These are phyloP conservation scores for Dictyostelium brefeldianum DNA, from an alignment of 78 protist species.

Conservation along the genomic window DNA sequence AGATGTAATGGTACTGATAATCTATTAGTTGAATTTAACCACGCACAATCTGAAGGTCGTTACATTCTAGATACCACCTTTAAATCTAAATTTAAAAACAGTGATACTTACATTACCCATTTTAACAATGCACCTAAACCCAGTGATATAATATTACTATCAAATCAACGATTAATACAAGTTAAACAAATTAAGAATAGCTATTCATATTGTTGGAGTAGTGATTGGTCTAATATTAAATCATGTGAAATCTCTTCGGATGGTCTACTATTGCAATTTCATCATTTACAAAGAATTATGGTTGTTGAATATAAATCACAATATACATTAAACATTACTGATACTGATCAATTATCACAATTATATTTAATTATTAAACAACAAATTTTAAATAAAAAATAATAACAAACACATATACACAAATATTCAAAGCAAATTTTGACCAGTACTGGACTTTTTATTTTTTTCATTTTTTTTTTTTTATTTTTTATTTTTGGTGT, in stretches of 20 bases:
- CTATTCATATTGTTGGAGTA: slow-evolving; percentile 51
- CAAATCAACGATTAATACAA: slow-evolving; percentile 33
- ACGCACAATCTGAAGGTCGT: slow-evolving; percentile 43
- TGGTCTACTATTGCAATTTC: slow-evolving; percentile 33
- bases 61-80: slow-evolving; percentile 39
- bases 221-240: slow-evolving; percentile 35
- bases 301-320: slow-evolving; percentile 24
- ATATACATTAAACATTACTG: background rate
- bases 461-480: too few species aligned
- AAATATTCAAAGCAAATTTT: too few species aligned
- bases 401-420: too few species aligned
- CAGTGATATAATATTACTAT: slow-evolving; percentile 9
- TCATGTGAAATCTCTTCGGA: slow-evolving; percentile 21
- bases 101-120: slow-evolving; percentile 40
- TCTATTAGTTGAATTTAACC: slow-evolving; percentile 32
- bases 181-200: slow-evolving; percentile 6
- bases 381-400: slow-evolving; percentile 18
- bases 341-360: slow-evolving; percentile 30
- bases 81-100: slow-evolving; percentile 32
- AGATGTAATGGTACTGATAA: slow-evolving; percentile 50
- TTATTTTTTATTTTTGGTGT: too few species aligned
- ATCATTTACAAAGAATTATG: slow-evolving; percentile 63
- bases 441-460: too few species aligned
- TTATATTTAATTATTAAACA: slow-evolving; percentile 28
- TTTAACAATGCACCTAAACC: slow-evolving; percentile 19